Base-by-base conservation (phyloP, 805 yeast species). In the Yarrowia bubula region DNA sequence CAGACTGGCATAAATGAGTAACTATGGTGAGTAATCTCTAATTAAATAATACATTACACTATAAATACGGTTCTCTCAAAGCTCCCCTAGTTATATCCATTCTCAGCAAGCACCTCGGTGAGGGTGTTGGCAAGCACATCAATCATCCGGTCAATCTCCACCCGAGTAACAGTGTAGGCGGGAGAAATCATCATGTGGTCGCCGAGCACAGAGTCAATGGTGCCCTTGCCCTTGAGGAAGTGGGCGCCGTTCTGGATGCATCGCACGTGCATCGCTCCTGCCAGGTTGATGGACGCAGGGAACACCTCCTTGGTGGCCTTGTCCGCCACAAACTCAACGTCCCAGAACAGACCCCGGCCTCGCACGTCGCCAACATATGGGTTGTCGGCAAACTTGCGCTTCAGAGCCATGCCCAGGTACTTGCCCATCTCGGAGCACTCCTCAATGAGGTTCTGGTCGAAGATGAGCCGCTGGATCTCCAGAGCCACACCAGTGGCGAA, bases 281-380 rank as follows among this genome's bases (percentile, higher is more conserved):
- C 65, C 1, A 47, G 66, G 14, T 64, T 63, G 31, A 66, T 15
- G 22, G 48, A n/a, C 8, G 68, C 47, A 1, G 65, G 57, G 15
- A 69, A 69, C 31, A 81, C 76, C 71, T 82, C 83, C 70, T 83
- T 85, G 32, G 87, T 81, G 17, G 70, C 74, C 69, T 79, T 81
- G 70, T 85, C 79, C 70, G 83, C 80, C 67, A 84, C 87, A 58
- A 84, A 76, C 73, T 86, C 89, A 53, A 86, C 70, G 4, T 84
- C 76, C 81, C 86, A 79, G 74, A 86, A 85, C 48, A 83, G 82
- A 68, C 88, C 89, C 66, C 83, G 77, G 63, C 89, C 89, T 75
- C 89, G 80, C 44, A 85, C 80, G 68, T 85, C 86, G 66, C 88
- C 89, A 31, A 79, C 84, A 64, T 79, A 76, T 4, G 65, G 55